Evolutionary conservation across 306 rosid genomes (phyloP).

Genomic region (Trichosanthes cucumerina): DNA sequence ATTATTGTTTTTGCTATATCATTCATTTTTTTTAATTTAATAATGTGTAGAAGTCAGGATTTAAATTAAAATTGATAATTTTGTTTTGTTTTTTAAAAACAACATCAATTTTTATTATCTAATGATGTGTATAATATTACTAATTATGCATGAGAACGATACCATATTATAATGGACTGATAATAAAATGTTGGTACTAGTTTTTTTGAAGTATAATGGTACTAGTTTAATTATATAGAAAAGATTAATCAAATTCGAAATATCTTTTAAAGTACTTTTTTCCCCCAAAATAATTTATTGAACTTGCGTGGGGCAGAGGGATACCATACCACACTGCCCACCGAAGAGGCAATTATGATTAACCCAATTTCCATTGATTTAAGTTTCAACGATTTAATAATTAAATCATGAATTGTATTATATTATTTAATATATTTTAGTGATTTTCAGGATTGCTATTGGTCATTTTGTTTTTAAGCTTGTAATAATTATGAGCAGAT

Average conservation of each 20-base stretch:
- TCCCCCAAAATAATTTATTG: background rate
- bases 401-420: background rate
- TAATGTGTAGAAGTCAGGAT: no score
- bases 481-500: background rate
- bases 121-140: background rate
- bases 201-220: no score
- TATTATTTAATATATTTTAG: background rate
- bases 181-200: background rate
- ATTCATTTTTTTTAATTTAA: no score
- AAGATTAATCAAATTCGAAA: background rate
- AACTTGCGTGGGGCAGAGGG: background rate
- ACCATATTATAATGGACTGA: background rate
- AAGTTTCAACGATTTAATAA: constrained; percentile 7
- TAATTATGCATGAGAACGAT: background rate
- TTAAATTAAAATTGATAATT: no score
- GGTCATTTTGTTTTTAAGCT: background rate
- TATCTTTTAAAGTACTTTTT: background rate
- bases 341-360: background rate
- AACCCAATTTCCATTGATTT: background rate
- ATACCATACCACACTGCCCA: background rate
- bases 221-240: background rate
- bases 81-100: no score
- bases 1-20: no score
- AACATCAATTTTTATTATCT: background rate
- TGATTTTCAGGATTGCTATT: background rate